phyloP scores from a whole-genome alignment of 139 green algal genomes.

The Chlamydomonas incerta region DNA sequence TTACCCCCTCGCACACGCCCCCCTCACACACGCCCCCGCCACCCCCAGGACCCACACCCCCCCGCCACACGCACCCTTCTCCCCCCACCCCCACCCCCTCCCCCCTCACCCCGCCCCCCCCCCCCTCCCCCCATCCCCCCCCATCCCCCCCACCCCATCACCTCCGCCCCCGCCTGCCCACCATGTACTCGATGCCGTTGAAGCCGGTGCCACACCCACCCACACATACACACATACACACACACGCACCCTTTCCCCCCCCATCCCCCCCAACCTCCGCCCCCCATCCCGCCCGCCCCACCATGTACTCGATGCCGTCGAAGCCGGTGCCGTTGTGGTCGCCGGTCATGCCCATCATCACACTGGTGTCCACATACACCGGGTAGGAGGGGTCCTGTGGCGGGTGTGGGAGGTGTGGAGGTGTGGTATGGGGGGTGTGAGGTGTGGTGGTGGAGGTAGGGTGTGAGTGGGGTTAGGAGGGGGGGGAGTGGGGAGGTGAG shows the following conservation, averaged over 20 bases:
- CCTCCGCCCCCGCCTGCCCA: slow-evolving; percentile 23
- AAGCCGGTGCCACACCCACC: slow-evolving; percentile 88
- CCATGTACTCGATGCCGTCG: slow-evolving; percentile 95
- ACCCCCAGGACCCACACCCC: no score
- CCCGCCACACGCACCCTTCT: neutral
- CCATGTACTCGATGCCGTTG: slow-evolving; percentile 95
- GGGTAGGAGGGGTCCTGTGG: slow-evolving; percentile 98
- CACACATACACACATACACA: no score
- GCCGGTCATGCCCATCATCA: slow-evolving; percentile 98
- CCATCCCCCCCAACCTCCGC: neutral
- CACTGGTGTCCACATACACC: slow-evolving; percentile 98
- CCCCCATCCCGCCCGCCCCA: slow-evolving; percentile 27
- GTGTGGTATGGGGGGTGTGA: no score
- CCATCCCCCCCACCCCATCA: no score
- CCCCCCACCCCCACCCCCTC: neutral
- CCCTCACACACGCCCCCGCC: no score
- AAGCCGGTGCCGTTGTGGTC: slow-evolving; percentile 87
- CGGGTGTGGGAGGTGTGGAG: neutral
- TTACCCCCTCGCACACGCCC: no score
- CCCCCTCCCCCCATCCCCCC: neutral
- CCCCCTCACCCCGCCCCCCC: no score
- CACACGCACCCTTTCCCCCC: neutral
- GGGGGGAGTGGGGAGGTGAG: no score
- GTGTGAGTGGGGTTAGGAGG: no score
- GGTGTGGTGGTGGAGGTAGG: no score